phyloP scores from a whole-genome alignment of 805 yeast species.

The Wickerhamomyces xylosicus region DNA sequence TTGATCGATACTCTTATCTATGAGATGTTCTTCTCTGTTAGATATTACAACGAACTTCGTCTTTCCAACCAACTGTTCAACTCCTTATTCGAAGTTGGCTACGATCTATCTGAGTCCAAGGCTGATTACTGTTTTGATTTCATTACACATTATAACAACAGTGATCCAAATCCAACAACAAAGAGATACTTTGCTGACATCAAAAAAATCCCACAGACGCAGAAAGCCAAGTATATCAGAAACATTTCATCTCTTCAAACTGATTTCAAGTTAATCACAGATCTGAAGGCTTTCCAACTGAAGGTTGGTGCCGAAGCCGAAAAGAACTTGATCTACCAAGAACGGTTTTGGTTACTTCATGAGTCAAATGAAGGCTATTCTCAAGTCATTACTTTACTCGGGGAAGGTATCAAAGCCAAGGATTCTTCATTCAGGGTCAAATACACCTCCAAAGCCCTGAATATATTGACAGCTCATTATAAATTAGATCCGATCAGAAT shows the following conservation, averaged over 20 bases:
- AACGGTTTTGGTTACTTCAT: conserved; percentile 54
- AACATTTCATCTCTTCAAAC: not conserved
- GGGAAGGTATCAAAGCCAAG: conserved; percentile 28
- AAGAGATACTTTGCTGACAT: too few relatives aligned
- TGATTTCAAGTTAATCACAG: not conserved
- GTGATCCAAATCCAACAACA: too few relatives aligned
- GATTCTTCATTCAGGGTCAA: conserved; percentile 32
- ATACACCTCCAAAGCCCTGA: conserved; percentile 36
- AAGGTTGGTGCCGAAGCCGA: not conserved
- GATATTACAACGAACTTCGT: conserved; percentile 9
- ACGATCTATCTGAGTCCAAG: not conserved
- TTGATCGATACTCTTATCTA: conserved; percentile 10
- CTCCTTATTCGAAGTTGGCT: not conserved
- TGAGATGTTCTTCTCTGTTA: conserved; percentile 14
- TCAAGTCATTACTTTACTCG: conserved; percentile 42
- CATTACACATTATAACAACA: not conserved
- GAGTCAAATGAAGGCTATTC: conserved; percentile 79
- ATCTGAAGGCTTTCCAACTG: not conserved
- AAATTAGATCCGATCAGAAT: conserved; percentile 64
- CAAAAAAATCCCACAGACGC: not conserved
- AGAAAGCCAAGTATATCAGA: not conserved
- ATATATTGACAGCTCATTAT: conserved; percentile 61
- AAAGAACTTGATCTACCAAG: conserved; percentile 20
- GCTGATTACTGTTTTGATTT: not conserved
- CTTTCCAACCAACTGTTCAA: not conserved